phyloP scores from a whole-genome alignment of 139 green algal species.

The Desmodesmus armatus region DNA sequence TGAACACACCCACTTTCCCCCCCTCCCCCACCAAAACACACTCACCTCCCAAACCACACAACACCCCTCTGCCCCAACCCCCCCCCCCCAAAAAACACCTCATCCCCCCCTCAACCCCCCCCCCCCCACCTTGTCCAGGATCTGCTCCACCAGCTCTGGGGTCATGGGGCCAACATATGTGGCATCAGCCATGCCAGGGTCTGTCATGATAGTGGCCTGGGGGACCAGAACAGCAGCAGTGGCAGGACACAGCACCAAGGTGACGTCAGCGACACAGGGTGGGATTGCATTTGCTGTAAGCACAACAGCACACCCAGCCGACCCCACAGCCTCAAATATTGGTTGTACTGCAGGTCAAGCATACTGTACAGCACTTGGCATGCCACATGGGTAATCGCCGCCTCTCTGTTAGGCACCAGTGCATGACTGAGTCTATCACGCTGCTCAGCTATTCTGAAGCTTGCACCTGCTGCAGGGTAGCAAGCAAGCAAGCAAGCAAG shows the following conservation, averaged over 20 bases:
- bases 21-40: too few relatives aligned
- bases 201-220: conserved; percentile 99
- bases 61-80: too few relatives aligned
- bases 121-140: conserved; percentile 78
- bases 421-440: not conserved
- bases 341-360: too few relatives aligned
- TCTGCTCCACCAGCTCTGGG: conserved; percentile 89
- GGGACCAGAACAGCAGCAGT: not conserved
- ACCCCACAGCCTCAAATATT: not conserved
- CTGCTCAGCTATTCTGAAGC: not conserved
- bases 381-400: not conserved
- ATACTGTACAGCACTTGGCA: too few relatives aligned
- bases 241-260: not conserved
- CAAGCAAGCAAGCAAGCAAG: not conserved
- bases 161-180: conserved; percentile 99
- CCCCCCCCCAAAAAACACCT: too few relatives aligned
- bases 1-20: too few relatives aligned
- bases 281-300: too few relatives aligned
- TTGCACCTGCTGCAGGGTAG: not conserved
- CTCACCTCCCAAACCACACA: too few relatives aligned
- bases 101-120: too few relatives aligned
- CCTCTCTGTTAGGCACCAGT: not conserved
- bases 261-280: not conserved
- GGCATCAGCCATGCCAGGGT: conserved; percentile 95
- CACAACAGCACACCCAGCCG: too few relatives aligned